Percentiles rank a stretch among this genome's conserved stretches.
phyloP scores from a whole-genome alignment of 768 basidiomycete species.

The Lentinula sp. region DNA sequence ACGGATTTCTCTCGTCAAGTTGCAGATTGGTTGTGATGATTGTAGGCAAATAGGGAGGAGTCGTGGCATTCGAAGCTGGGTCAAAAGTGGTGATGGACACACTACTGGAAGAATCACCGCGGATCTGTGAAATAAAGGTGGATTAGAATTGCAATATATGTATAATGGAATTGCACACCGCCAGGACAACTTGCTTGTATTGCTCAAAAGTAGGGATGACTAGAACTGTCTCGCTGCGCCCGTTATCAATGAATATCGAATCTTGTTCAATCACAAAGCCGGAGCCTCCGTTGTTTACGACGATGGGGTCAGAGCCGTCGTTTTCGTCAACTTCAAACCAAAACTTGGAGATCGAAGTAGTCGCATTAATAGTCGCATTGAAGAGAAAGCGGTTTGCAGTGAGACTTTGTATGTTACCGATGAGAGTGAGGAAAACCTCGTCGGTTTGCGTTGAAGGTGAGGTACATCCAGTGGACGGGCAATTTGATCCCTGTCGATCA shows the following conservation, averaged over 20 bases:
- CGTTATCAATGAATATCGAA: constrained; percentile 27
- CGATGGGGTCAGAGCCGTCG: constrained; percentile 28
- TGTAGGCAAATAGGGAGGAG: not conserved
- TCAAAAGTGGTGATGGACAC: not conserved
- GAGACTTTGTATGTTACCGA: constrained; percentile 10
- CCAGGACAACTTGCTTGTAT: not conserved
- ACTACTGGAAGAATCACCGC: not conserved
- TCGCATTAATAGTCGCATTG: constrained; percentile 31
- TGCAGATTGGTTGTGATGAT: not conserved
- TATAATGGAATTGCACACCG: not conserved
- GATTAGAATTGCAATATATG: not conserved
- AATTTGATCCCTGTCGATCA: not conserved
- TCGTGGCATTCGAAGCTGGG: no score
- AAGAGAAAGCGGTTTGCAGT: constrained; percentile 37
- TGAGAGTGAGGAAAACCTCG: not conserved
- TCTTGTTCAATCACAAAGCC: constrained; percentile 38
- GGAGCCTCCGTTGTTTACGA: constrained; percentile 34
- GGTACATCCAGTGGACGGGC: not conserved
- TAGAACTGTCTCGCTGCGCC: not conserved
- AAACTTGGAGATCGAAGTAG: constrained; percentile 38
- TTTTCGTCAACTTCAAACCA: constrained; percentile 45
- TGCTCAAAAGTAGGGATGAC: not conserved
- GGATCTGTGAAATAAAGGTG: not conserved
- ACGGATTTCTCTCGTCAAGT: not conserved
- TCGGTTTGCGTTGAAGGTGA: not conserved